Percentiles rank a stretch among this genome's conserved stretches.
phyloP scores from a whole-genome alignment of 495 filamentous ascomycete genomes.

The Antarctomyces pellizariae region DNA sequence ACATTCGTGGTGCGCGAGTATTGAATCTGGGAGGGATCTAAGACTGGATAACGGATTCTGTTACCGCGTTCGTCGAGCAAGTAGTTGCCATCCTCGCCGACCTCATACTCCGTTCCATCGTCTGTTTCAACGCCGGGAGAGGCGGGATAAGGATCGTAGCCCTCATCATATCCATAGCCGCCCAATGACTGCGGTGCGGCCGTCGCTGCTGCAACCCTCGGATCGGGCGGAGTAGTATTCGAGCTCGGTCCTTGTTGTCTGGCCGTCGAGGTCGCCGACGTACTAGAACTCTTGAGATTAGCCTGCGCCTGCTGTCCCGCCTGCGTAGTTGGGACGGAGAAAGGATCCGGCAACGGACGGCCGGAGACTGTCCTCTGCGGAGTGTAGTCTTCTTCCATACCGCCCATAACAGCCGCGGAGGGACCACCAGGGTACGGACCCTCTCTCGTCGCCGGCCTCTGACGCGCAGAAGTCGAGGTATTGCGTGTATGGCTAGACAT shows the following conservation, averaged over 20 bases:
- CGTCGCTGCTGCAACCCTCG: conserved; percentile 31
- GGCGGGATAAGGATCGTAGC: too few species aligned
- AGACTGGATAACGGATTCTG: conserved; percentile 18
- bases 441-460: conserved; percentile 23
- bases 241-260: conserved; percentile 9
- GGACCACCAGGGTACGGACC: conserved; percentile 18
- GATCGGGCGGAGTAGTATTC: conserved; percentile 17
- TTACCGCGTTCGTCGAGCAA: conserved; percentile 23
- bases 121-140: too few species aligned
- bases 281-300: too few species aligned
- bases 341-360: conserved; percentile 12
- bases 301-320: too few species aligned
- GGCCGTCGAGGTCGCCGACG: too few species aligned
- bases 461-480: conserved; percentile 18
- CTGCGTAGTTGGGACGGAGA: too few species aligned
- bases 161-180: too few species aligned
- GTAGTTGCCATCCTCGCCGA: conserved; percentile 24
- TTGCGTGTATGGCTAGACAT: conserved; percentile 43
- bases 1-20: conserved; percentile 1
- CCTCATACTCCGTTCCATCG: conserved; percentile 31
- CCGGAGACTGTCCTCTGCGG: too few species aligned
- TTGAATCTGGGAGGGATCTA: conserved; percentile 12
- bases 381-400: too few species aligned
- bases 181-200: too few species aligned
- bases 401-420: conserved; percentile 11